phyloP scores from a whole-genome alignment of 495 filamentous ascomycete species.

The Ramalina peruviana region DNA sequence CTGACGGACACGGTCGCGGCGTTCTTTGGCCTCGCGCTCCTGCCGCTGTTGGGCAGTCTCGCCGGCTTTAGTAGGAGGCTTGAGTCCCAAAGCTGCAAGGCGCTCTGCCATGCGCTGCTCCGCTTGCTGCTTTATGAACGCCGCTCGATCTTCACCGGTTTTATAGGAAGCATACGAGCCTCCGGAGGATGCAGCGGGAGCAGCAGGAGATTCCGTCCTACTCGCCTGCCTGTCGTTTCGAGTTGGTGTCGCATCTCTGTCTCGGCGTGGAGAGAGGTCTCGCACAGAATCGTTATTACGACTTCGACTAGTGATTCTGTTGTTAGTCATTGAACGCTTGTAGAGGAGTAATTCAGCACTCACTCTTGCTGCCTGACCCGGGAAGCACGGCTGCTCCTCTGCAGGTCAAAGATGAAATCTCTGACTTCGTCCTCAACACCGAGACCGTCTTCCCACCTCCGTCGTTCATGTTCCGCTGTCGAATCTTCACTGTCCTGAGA shows the following conservation, averaged over 20 bases:
- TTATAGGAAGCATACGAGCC: conserved; percentile 60
- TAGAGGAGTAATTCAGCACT: conserved; percentile 6
- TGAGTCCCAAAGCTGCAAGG: conserved; percentile 84
- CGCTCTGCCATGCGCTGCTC: conserved; percentile 97
- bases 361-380: conserved; percentile 64
- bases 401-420: conserved; percentile 94
- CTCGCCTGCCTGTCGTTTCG: conserved; percentile 18
- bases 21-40: conserved; percentile 77
- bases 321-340: conserved; percentile 2
- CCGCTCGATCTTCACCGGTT: conserved; percentile 83
- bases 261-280: conserved; percentile 17
- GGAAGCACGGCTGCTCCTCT: conserved; percentile 65
- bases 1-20: conserved; percentile 69
- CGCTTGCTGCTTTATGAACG: conserved; percentile 92
- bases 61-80: conserved; percentile 49
- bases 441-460: conserved; percentile 92
- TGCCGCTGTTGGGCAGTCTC: conserved; percentile 73
- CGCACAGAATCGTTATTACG: conserved; percentile 15
- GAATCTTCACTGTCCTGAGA: conserved; percentile 63
- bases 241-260: conserved; percentile 17
- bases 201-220: conserved; percentile 26
- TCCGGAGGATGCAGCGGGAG: conserved; percentile 27
- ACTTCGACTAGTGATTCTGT: conserved; percentile 8
- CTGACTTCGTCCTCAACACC: conserved; percentile 93
- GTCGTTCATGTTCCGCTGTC: conserved; percentile 70